Evolutionary conservation across 345 rosid genomes (phyloP).

Genomic region (Turnera subulata): DNA sequence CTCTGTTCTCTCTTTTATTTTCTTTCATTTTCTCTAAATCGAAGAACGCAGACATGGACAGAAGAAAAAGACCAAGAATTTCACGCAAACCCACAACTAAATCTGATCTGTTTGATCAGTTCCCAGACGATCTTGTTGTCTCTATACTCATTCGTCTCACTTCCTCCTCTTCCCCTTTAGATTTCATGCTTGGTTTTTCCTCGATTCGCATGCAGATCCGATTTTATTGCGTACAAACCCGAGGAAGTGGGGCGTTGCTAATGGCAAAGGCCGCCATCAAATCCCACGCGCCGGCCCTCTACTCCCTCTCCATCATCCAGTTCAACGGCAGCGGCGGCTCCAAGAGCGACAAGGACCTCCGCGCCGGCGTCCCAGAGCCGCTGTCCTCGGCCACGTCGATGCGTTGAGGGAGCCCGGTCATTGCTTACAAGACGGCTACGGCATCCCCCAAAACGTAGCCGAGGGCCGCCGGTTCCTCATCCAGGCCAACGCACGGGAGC

Average conservation of each 20-base stretch:
- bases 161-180: constrained; percentile 49
- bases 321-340: constrained; percentile 73
- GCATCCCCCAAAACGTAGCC: constrained; percentile 37
- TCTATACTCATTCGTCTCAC: constrained; percentile 48
- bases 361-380: constrained; percentile 61
- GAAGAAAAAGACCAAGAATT: not conserved
- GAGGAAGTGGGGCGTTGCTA: constrained; percentile 46
- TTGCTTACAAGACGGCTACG: constrained; percentile 72
- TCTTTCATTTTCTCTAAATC: too few species aligned
- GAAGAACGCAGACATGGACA: too few species aligned
- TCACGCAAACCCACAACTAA: not conserved
- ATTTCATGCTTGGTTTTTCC: constrained; percentile 21
- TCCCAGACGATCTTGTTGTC: constrained; percentile 55
- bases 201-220: constrained; percentile 46
- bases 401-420: constrained; percentile 69
- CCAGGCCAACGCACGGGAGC: constrained; percentile 59
- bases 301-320: constrained; percentile 58
- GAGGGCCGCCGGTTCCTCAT: constrained; percentile 54
- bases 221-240: constrained; percentile 55
- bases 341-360: constrained; percentile 45
- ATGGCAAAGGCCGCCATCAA: constrained; percentile 67
- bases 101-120: constrained; percentile 37
- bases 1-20: too few species aligned
- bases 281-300: constrained; percentile 54
- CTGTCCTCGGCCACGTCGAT: constrained; percentile 53